Evolutionary conservation across 202 grass and related monocot species (phyloP).

Genomic region (Elaeis oleifera): DNA sequence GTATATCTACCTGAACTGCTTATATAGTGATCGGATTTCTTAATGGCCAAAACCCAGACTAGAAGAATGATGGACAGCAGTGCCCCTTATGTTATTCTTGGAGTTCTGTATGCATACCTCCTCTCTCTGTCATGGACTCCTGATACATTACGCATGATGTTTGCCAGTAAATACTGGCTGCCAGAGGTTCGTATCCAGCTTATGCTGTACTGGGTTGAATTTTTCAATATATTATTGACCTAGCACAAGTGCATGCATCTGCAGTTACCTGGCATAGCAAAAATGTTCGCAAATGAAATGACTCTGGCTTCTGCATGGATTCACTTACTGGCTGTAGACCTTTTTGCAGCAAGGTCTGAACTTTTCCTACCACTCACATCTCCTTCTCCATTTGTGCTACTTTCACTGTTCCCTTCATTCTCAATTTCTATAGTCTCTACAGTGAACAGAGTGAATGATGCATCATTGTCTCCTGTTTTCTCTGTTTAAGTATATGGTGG

Average conservation of each 20-base stretch:
- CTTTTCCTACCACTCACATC: not conserved
- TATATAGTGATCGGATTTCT: not conserved
- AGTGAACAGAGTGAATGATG: too few relatives aligned
- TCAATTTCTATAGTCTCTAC: too few relatives aligned
- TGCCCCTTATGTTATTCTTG: constrained; percentile 53
- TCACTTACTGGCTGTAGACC: constrained; percentile 85
- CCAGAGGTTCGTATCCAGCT: constrained; percentile 50
- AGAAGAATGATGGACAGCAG: constrained; percentile 70
- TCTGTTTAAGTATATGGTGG: not conserved
- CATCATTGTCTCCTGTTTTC: not conserved
- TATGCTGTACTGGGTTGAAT: not conserved
- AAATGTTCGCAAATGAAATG: constrained; percentile 88
- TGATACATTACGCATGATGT: constrained; percentile 70
- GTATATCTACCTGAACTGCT: not conserved
- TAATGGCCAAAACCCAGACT: constrained; percentile 33
- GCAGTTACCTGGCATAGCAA: constrained; percentile 63
- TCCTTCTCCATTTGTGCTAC: too few relatives aligned
- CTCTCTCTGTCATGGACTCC: constrained; percentile 86
- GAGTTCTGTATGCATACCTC: constrained; percentile 80
- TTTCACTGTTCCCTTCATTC: too few relatives aligned
- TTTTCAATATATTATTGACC: not conserved
- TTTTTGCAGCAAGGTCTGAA: constrained; percentile 67
- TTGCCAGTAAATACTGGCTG: constrained; percentile 94
- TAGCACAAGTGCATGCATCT: too few relatives aligned
- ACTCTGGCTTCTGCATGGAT: constrained; percentile 94